These are phyloP conservation scores for Scutellaria galericulata DNA, from an alignment of 257 asterid species.

Conservation along the genomic window DNA sequence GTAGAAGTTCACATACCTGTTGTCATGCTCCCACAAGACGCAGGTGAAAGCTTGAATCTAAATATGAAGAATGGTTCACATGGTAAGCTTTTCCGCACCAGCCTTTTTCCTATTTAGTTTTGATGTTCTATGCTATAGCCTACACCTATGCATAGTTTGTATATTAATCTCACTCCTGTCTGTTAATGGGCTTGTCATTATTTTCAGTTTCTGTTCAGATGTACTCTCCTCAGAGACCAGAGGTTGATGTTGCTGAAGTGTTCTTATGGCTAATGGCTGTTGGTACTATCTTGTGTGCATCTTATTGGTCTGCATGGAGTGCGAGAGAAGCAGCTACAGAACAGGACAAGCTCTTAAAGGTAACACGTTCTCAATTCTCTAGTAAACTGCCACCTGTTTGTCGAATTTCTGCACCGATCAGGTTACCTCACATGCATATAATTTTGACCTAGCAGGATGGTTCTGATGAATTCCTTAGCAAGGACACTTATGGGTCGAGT, in stretches of 20 bases:
- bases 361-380: conserved; percentile 28
- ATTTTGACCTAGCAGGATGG: conserved; percentile 68
- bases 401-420: conserved; percentile 10
- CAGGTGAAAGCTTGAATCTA: conserved; percentile 68
- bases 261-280: conserved; percentile 96
- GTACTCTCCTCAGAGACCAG: conserved; percentile 86
- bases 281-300: conserved; percentile 81
- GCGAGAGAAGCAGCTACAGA: conserved; percentile 86
- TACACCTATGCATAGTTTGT: background rate
- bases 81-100: conserved; percentile 52
- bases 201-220: conserved; percentile 80
- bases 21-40: conserved; percentile 95
- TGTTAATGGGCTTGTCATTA: conserved; percentile 38
- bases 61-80: conserved; percentile 54
- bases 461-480: conserved; percentile 60
- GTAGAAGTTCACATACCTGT: conserved; percentile 72
- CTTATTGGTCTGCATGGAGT: conserved; percentile 98
- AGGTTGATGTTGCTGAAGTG: conserved; percentile 93
- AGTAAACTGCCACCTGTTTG: conserved; percentile 12
- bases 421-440: conserved; percentile 11
- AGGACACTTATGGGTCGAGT: conserved; percentile 46
- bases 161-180: conserved; percentile 3
- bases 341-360: conserved; percentile 84
- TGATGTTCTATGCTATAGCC: no score
- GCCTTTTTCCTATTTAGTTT: no score